Conservation (phyloP, 2,329 filamentous ascomycete species). For the Colletotrichum kahawae region DNA sequence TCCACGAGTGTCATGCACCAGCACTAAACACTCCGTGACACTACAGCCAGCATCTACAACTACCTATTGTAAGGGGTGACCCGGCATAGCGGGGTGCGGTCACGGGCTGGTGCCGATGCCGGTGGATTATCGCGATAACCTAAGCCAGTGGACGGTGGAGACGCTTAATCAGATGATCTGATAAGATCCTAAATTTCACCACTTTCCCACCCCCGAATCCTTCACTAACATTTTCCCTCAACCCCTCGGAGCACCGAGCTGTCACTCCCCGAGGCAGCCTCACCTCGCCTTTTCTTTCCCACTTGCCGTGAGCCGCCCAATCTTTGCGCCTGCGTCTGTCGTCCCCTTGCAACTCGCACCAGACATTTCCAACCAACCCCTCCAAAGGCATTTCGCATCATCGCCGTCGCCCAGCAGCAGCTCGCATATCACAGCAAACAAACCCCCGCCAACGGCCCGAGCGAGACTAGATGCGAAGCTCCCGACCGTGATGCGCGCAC, state of each 20-base stretch:
- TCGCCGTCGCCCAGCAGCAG: not conserved
- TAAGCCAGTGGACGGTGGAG: not conserved
- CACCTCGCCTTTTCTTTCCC: not conserved
- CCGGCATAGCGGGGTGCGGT: not conserved
- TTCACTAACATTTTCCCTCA: not conserved
- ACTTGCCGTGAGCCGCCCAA: not conserved
- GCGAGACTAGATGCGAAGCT: conserved; percentile 4
- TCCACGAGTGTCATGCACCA: not conserved
- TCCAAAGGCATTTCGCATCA: not conserved
- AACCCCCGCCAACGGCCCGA: not conserved
- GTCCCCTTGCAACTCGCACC: not conserved
- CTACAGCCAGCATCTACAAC: not conserved
- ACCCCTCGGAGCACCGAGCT: not conserved
- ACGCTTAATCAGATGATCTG: conserved; percentile 24
- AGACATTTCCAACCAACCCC: not conserved
- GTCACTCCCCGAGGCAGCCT: not conserved
- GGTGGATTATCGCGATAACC: conserved; percentile 11
- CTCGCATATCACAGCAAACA: not conserved
- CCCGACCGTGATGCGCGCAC: conserved; percentile 11
- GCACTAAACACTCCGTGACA: not conserved
- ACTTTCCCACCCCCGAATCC: not conserved
- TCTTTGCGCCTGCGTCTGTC: not conserved
- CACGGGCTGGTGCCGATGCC: conserved; percentile 10
- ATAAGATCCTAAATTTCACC: conserved; percentile 20
- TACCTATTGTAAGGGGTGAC: not conserved